Evolutionary conservation across 345 rosid genomes (phyloP), one percentile per base, ranked within the genome.

Genomic region (Syzygium grande): DNA sequence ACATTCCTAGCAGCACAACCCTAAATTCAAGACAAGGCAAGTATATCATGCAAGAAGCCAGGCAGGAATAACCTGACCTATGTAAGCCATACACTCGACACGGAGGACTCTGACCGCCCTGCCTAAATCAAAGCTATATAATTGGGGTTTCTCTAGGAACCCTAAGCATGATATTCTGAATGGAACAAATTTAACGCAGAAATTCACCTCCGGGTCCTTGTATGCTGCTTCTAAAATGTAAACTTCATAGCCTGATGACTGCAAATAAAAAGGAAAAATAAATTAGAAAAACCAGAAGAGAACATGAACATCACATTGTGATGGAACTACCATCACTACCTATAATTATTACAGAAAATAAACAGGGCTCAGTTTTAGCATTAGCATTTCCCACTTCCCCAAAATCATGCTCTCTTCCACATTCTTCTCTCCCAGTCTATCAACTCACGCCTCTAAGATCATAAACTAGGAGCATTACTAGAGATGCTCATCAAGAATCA

Each of bases 1-100:
- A 97, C 92, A 87, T 97, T 96, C 93, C 99, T 95, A 85, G 98
- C 99, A 49, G 99, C 98, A 90, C 99, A 97, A 54, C 99, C 99
- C 99, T 97, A 94, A 84, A 89, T 73, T 41, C 83, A 73, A 73
- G 49, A 73, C 49, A 38, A 73, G 83, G 83, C 14, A 73, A 19
- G 49, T 38, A 73, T 10, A 73, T 73, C 21, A 73, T 73, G 49
- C 83, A 73, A 79, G 23, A 38, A 34, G 80, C 80, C 80, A 34
- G 80, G 49, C 83, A 34, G 49, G 83, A 73, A 73, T 73, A 73
- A 73, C 49, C 27, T 38, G 7, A 73, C 49, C 14, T 73, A 73
- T 9, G 80, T 34, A 73, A 19, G 49, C 49, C 25, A 73, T 41
- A 73, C 27, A 5, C 27, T 73, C 8, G 1, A 73, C 27, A 73